These are phyloP conservation scores for Aureobasidium subglaciale DNA, from an alignment of 2,329 filamentous ascomycete genomes.

Conservation along the genomic window DNA sequence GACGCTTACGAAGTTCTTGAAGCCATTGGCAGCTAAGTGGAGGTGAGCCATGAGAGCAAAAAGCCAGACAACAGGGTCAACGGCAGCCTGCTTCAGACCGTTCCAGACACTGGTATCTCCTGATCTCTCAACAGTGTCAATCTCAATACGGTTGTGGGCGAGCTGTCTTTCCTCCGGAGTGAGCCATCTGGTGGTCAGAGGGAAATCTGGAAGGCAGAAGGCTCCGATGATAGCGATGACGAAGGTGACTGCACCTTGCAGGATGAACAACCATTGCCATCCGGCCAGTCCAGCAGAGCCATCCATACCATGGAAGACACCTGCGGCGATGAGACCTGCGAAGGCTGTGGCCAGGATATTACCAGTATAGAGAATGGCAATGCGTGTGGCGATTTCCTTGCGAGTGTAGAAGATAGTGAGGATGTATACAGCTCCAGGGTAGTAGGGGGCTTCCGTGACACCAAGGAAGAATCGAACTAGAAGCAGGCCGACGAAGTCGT, in stretches of 20 bases:
- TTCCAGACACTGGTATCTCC: conserved; percentile 38
- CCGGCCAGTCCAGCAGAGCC: conserved; percentile 48
- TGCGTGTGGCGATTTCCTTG: conserved; percentile 32
- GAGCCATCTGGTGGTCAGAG: conserved; percentile 47
- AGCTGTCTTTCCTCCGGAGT: conserved; percentile 42
- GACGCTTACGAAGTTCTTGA: conserved; percentile 37
- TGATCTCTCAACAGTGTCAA: conserved; percentile 45
- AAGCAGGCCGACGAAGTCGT: conserved; percentile 31
- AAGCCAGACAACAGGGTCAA: conserved; percentile 28
- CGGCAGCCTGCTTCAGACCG: conserved; percentile 20
- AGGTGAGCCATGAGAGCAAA: conserved; percentile 52
- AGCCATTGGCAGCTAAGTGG: conserved; percentile 47
- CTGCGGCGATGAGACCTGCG: conserved; percentile 49
- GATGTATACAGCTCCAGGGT: conserved; percentile 36
- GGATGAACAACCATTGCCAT: conserved; percentile 39
- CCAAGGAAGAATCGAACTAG: conserved; percentile 34
- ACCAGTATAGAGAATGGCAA: conserved; percentile 24
- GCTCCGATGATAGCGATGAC: conserved; percentile 20
- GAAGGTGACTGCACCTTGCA: conserved; percentile 27
- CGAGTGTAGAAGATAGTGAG: conserved; percentile 46
- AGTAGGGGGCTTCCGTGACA: conserved; percentile 39
- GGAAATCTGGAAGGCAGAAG: conserved; percentile 44
- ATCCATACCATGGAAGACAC: conserved; percentile 60
- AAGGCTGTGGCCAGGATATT: conserved; percentile 55
- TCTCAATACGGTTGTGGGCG: conserved; percentile 42